Base-by-base conservation (phyloP, 2,329 filamentous ascomycete species). In the Cadophora gregata region DNA sequence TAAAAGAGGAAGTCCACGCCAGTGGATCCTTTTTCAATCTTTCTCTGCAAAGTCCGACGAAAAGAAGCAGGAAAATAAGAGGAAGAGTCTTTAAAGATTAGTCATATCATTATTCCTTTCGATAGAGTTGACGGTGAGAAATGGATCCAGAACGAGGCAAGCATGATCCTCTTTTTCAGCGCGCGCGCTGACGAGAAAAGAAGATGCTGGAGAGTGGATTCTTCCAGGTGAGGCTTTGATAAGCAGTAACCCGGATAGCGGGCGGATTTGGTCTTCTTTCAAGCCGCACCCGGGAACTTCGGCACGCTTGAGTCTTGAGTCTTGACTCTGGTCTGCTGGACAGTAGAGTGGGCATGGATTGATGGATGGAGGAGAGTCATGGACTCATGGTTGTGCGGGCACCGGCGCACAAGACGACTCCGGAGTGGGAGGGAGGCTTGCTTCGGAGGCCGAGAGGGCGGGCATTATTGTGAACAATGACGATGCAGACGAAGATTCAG, bases 211-310 rank as follows among this genome's bases (percentile, higher is more conserved):
- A 21, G 19, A 59, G 31, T 27, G 24, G 21, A 59, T 27, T 45
- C 21, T 36, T 19, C 29, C 1, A 36, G 6, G 5, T 51, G 19
- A 29, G 24, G 53, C 42, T 36, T 65, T 65, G 56, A 65, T 56
- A 61, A 65, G 58, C 63, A 47, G 21, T 33, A 56, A 45, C 19
- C 4, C n/a, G 55, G 55, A 36, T 14, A 42, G 31, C 55, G 55
- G 36, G 55, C 29, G 55, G n/a, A 10, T 19, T 16, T 38, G 31
- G 25, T 8, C 8, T 31, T n/a, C n/a, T 48, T 51, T 38, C 27
- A 42, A 62, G 50, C 21, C n/a, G n/a, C 59, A 51, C 24, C 47
- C 59, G 59, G 59, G 29, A 42, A 36, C 10, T 25, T 29, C 59
- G 59, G 59, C 59, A 62, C 50, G 21, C 25, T 53, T 25, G n/a